Evolutionary conservation across 1,139 yeast genomes (phyloP), one percentile per base, ranked within the genome.

Genomic region (Pichia sp.): DNA sequence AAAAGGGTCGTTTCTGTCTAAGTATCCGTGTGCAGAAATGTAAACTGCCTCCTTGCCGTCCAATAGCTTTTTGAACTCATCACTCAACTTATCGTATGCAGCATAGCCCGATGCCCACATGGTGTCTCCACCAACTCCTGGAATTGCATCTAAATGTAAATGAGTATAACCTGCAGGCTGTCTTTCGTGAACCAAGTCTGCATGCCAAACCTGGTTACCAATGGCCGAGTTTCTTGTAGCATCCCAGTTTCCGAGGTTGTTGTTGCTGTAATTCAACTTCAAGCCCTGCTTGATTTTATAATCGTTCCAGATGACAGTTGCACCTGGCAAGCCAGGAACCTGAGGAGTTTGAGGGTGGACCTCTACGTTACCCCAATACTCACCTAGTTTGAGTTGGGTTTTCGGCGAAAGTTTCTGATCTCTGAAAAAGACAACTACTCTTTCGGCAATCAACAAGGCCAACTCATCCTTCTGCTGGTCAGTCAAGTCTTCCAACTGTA

Each of bases 381-480:
- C 63, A 42, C 80, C 81, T 44, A 77, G 65, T 54, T 74, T 76
- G 56, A 71, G 64, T 61, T 77, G 81, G 54, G 71, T 73, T 59
- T 72, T 74, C 11, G 79, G 78, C 16, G 78, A 63, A 51, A 76
- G 64, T 55, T 79, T 76, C 63, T 78, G 81, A 58, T 76, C 74
- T 62, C 76, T 70, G 63, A 77, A 75, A 54, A 77, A 71, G 4
- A 77, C 80, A 53, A 77, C 81, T 42, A 75, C 78, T 62, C 82
- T 70, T 61, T 77, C 79, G 13, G 82, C 80, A 57, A 77, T 70
- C 51, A 78, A 66, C 42, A 76, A 64, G 11, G 83, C 83, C 64
- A 79, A 67, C 59, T 78, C 85, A 61, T 79, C 84, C 60, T 72
- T 75, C 60, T 80, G 85, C 61, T 79, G 65, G 59, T 79, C 79